Evolutionary conservation across 306 rosid genomes (phyloP).

Genomic region (Cicer cuneatum): DNA sequence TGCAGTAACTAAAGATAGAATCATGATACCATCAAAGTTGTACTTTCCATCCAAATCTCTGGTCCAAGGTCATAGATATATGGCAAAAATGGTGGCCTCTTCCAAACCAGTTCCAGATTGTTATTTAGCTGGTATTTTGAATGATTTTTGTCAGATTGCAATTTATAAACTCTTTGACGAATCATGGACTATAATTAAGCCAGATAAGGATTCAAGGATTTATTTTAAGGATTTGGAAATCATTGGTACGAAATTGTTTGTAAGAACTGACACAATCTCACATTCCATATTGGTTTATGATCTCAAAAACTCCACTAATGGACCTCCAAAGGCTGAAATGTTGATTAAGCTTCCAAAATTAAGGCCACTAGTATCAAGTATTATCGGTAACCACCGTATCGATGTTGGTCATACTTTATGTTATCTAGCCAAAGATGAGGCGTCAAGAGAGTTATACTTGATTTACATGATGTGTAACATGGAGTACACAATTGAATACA

Average conservation of each 20-base stretch:
- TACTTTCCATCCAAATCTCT: not conserved
- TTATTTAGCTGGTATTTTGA: not conserved
- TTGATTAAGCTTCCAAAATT: not conserved
- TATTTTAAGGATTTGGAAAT: not conserved
- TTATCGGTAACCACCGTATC: no score
- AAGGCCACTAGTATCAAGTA: not conserved
- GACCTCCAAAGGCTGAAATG: slow-evolving; percentile 9
- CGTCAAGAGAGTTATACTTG: not conserved
- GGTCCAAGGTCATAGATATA: not conserved
- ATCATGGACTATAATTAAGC: not conserved
- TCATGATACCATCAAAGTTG: not conserved
- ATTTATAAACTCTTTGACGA: not conserved
- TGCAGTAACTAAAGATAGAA: not conserved
- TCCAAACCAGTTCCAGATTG: not conserved
- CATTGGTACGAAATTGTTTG: slow-evolving; percentile 3
- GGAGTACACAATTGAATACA: not conserved
- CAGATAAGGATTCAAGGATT: not conserved
- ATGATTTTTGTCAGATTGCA: slow-evolving; percentile 8
- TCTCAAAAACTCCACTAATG: not conserved
- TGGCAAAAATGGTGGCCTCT: slow-evolving; percentile 22
- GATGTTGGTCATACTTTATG: no score
- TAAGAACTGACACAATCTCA: not conserved
- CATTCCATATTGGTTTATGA: not conserved
- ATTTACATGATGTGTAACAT: not conserved
- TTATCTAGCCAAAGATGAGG: not conserved